Conservation (phyloP, 768 basidiomycete genomes). For the Auricularia sp. region DNA sequence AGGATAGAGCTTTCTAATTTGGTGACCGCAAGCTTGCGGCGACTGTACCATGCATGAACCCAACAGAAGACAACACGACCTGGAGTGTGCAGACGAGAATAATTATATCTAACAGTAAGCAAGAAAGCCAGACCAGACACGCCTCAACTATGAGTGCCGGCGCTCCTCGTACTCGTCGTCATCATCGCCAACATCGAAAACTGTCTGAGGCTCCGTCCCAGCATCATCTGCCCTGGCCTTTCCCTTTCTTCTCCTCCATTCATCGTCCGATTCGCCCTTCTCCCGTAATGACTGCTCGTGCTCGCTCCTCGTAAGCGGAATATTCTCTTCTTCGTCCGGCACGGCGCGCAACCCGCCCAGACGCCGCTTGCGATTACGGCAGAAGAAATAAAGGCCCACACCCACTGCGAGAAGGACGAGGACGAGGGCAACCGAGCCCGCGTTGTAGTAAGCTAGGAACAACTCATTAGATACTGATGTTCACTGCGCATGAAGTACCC, state of each 20-base stretch:
- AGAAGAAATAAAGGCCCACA: conserved; percentile 74
- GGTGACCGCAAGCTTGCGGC: background rate
- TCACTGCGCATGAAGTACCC: conserved; percentile 12
- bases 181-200: conserved; percentile 39
- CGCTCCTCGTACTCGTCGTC: conserved; percentile 20
- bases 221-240: conserved; percentile 22
- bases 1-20: background rate
- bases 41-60: background rate
- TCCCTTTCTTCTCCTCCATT: conserved; percentile 19
- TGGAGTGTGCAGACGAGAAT: no score
- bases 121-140: no score
- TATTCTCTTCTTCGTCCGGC: conserved; percentile 51
- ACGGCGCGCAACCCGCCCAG: conserved; percentile 26
- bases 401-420: conserved; percentile 58
- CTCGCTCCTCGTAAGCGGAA: conserved; percentile 43
- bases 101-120: no score
- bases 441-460: conserved; percentile 79
- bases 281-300: conserved; percentile 13
- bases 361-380: conserved; percentile 42
- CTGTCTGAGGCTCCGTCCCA: conserved; percentile 17
- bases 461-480: background rate
- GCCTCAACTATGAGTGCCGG: no score
- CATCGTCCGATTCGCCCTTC: conserved; percentile 16
- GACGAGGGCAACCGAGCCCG: conserved; percentile 79
- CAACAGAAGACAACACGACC: background rate